Evolutionary conservation across 2,329 filamentous ascomycete species (phyloP), one percentile per base, ranked within the genome.

Genomic region (Alternaria consortialis): DNA sequence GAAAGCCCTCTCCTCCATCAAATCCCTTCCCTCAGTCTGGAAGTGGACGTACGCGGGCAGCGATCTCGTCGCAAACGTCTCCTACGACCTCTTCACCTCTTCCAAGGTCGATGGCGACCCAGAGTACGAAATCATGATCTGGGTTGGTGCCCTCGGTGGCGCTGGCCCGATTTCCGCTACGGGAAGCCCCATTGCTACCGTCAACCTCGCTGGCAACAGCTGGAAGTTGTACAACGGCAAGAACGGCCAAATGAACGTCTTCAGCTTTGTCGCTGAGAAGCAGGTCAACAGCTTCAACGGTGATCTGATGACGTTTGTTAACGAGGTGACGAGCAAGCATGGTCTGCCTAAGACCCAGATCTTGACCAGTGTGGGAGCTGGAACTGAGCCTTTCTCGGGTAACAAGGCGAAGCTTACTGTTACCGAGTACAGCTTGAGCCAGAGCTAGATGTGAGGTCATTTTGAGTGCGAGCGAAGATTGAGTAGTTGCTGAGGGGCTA

Each of bases 51-150:
- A 88, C 77, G 80, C 80, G 31, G 84, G 82, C 60, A 79, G 74
- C 52, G 63, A 61, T 57, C 73, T 88, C 50, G 78, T 86, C 34
- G 85, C 86, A 53, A 83, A 90, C 69, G 87, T 90, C 15, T 81
- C 86, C 13, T 90, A 88, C 69, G 87, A 89, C 72, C 75, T 89
- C 52, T 90, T 90, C 78, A 87, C 86, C 15, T 79, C 80, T 7
- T 80, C 83, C 42, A 80, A 80, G 17, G 80, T 84, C 1, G 76
- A 77, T 31, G 81, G 80, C 42, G 72, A 65, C 47, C 72, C 81
- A n/a, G 80, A 86, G 67, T 89, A 86, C 70, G 88, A 90, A 76
- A 80, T 90, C 68, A 90, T 90, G 88, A 83, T 90, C 66, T 90
- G 88, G 88, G 80, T 89, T 46, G 84, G 80, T 4, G 85, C 85